A percentile compares a stretch with the other conserved stretches of the same genome.
Conservation (phyloP, 305 asterid genomes). For the Fraxinus platypoda region DNA sequence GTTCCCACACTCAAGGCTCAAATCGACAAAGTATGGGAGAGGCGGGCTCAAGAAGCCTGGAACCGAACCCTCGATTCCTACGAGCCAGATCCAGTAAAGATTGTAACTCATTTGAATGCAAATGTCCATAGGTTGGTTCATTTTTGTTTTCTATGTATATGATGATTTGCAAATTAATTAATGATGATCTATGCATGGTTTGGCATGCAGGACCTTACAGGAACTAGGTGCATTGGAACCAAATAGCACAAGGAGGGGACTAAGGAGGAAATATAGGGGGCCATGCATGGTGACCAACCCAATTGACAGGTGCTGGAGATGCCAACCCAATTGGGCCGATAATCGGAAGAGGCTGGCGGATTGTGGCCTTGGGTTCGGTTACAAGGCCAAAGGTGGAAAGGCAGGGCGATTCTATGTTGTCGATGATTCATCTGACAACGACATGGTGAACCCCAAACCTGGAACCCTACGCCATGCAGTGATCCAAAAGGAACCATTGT, state of each 20-base stretch:
- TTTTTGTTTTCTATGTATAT: not conserved
- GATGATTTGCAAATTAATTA: not conserved
- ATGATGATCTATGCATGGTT: not conserved
- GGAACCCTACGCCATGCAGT: conserved; percentile 78
- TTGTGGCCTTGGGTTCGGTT: conserved; percentile 63
- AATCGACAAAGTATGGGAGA: conserved; percentile 47
- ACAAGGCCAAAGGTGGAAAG: conserved; percentile 66
- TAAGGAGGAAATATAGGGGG: conserved; percentile 27
- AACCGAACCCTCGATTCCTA: conserved; percentile 47
- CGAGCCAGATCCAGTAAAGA: conserved; percentile 42
- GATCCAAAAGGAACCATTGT: conserved; percentile 60
- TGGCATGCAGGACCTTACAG: conserved; percentile 28
- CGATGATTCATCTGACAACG: conserved; percentile 47
- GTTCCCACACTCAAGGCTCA: conserved; percentile 30
- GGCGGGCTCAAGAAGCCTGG: conserved; percentile 42
- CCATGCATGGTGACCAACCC: conserved; percentile 66
- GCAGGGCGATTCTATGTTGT: conserved; percentile 50
- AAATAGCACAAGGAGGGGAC: conserved; percentile 46
- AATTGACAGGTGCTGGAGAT: conserved; percentile 72
- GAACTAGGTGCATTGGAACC: conserved; percentile 24
- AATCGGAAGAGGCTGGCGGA: conserved; percentile 64
- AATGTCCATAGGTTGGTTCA: conserved; percentile 22
- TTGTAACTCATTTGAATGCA: conserved; percentile 36
- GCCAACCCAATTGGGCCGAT: conserved; percentile 56
- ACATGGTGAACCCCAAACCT: conserved; percentile 47